A percentile compares a stretch with the other conserved stretches of the same genome.
phyloP scores from a whole-genome alignment of 1,139 yeast species.

The Hansenula sp. region DNA sequence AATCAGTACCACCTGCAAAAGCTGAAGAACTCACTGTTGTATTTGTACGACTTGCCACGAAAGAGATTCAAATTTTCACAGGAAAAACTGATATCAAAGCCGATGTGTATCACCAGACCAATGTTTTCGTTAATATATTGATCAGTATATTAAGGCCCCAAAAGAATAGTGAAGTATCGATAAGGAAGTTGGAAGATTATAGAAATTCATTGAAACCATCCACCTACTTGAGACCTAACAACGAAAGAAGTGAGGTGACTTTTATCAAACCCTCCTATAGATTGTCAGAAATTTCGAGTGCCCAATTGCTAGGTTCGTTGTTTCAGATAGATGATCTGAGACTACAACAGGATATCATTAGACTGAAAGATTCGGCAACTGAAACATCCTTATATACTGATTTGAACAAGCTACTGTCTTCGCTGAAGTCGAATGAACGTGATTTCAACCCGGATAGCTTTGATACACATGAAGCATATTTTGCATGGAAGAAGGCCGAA shows the following conservation, averaged over 20 bases:
- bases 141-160: constrained; percentile 44
- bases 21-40: constrained; percentile 65
- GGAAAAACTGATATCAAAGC: constrained; percentile 39
- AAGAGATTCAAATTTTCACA: constrained; percentile 52
- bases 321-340: constrained; percentile 38
- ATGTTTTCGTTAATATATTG: constrained; percentile 52
- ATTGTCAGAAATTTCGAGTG: constrained; percentile 45
- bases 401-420: constrained; percentile 34
- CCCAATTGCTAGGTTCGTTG: constrained; percentile 35
- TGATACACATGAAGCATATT: constrained; percentile 34
- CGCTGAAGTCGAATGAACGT: constrained; percentile 32
- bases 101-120: constrained; percentile 52
- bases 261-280: constrained; percentile 41
- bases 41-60: constrained; percentile 62
- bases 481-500: constrained; percentile 53
- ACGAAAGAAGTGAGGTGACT: constrained; percentile 9
- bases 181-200: constrained; percentile 40
- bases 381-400: constrained; percentile 44
- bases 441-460: constrained; percentile 41
- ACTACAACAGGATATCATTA: constrained; percentile 48
- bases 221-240: constrained; percentile 9
- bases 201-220: constrained; percentile 33
- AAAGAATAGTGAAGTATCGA: constrained; percentile 38
- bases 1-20: constrained; percentile 38
- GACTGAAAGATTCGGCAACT: constrained; percentile 38